phyloP scores from a whole-genome alignment of 2,329 filamentous ascomycete species.

The Xylaria arbuscula region DNA sequence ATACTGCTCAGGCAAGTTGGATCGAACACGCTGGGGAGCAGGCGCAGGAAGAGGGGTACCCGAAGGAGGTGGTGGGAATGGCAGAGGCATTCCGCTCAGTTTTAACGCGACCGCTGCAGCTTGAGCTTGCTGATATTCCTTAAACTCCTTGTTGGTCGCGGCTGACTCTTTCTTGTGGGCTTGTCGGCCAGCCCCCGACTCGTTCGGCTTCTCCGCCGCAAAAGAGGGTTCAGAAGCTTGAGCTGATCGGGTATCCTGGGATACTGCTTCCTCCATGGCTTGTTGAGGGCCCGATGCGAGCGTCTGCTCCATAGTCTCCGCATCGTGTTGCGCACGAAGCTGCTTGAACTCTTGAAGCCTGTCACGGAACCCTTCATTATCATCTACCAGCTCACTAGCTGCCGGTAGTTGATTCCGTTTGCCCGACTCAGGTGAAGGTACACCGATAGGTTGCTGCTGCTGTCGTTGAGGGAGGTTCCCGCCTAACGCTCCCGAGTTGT shows the following conservation, averaged over 20 bases:
- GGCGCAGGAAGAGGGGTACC: conserved; percentile 88
- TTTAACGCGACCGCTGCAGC: conserved; percentile 61
- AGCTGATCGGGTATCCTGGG: conserved; percentile 32
- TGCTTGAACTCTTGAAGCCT: conserved; percentile 87
- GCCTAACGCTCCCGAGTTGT: conserved; percentile 49
- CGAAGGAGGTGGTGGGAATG: conserved; percentile 76
- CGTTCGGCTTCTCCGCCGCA: conserved; percentile 31
- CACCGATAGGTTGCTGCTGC: conserved; percentile 55
- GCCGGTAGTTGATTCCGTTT: conserved; percentile 62
- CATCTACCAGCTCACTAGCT: conserved; percentile 62
- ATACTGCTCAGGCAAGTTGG: conserved; percentile 82
- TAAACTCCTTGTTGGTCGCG: conserved; percentile 64
- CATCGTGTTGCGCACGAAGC: conserved; percentile 77
- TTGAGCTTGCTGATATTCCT: conserved; percentile 75
- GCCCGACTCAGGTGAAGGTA: conserved; percentile 52
- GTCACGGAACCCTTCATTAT: conserved; percentile 71
- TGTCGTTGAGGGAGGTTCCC: conserved; percentile 54
- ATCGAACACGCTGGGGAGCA: conserved; percentile 84
- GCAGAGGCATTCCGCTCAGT: conserved; percentile 79
- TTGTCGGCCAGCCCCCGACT: conserved; percentile 34
- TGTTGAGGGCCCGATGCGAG: conserved; percentile 22
- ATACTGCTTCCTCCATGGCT: conserved; percentile 30
- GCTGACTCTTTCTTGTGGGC: conserved; percentile 41
- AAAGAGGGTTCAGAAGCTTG: conserved; percentile 29
- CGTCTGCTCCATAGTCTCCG: conserved; percentile 56